A percentile compares a stretch with the other conserved stretches of the same genome.
These are phyloP conservation scores for Phialophora macrospora DNA, from an alignment of 2,329 filamentous ascomycete species.

Conservation along the genomic window DNA sequence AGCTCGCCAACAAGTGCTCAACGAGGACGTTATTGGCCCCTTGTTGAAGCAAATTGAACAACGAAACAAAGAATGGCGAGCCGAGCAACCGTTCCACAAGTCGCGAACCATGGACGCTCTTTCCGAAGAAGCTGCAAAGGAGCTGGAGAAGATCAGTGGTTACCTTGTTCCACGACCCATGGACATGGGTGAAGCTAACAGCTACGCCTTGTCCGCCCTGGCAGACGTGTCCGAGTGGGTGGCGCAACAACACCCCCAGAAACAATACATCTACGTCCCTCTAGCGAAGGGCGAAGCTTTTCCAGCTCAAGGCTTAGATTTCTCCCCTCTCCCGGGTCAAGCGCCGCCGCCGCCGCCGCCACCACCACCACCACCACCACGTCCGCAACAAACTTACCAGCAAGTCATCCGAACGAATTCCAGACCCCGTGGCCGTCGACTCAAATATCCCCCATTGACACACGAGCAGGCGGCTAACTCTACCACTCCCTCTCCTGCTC, in stretches of 20 bases:
- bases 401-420: constrained; percentile 16
- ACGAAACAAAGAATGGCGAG: constrained; percentile 30
- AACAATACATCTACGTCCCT: constrained; percentile 29
- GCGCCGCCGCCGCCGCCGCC: not conserved
- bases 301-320: constrained; percentile 23
- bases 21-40: constrained; percentile 38
- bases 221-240: constrained; percentile 37
- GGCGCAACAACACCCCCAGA: constrained; percentile 24
- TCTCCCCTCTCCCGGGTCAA: constrained; percentile 23
- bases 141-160: constrained; percentile 31
- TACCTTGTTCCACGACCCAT: constrained; percentile 28
- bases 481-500: constrained; percentile 13
- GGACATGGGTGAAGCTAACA: constrained; percentile 20
- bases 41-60: constrained; percentile 34
- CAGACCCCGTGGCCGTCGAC: constrained; percentile 11
- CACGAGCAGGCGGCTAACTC: not conserved
- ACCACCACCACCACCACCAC: constrained; percentile 9
- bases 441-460: constrained; percentile 10
- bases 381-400: constrained; percentile 9
- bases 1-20: constrained; percentile 36
- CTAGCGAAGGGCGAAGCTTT: constrained; percentile 28
- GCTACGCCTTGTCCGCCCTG: constrained; percentile 36
- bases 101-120: constrained; percentile 33
- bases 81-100: constrained; percentile 24
- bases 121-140: constrained; percentile 29